A percentile compares a stretch with the other conserved stretches of the same genome.
Evolutionary conservation across 805 yeast genomes (phyloP).

Genomic region (Hanseniaspora occidentalis): DNA sequence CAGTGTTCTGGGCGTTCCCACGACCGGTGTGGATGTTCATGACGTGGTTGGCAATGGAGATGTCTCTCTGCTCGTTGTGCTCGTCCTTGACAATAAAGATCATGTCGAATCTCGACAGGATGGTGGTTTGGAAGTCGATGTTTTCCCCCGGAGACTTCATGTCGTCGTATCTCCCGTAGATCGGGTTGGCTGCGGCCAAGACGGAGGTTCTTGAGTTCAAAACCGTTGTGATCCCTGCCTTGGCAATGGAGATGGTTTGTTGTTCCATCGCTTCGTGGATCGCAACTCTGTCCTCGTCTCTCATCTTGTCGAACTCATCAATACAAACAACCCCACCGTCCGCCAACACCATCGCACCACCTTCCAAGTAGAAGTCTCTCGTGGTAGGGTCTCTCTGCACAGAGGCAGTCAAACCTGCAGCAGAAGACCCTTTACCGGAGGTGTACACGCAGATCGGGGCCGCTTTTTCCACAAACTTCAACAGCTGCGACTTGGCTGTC

Average conservation of each 20-base stretch:
- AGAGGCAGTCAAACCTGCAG: slow-evolving; percentile 97
- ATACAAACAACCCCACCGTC: slow-evolving; percentile 99
- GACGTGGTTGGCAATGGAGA: slow-evolving; percentile 86
- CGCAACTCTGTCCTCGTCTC: slow-evolving; percentile 97
- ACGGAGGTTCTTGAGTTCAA: slow-evolving; percentile 94
- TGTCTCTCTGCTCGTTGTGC: slow-evolving; percentile 76
- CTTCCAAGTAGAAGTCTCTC: slow-evolving; percentile 89
- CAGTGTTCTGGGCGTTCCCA: too few relatives aligned
- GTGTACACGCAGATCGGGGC: slow-evolving; percentile 93
- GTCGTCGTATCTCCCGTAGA: slow-evolving; percentile 93
- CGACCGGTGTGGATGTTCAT: slow-evolving; percentile 88
- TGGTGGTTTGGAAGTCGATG: slow-evolving; percentile 94
- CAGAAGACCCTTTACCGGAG: slow-evolving; percentile 98
- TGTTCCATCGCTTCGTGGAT: slow-evolving; percentile 99
- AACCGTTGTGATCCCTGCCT: slow-evolving; percentile 97
- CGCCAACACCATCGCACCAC: slow-evolving; percentile 99
- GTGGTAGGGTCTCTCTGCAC: slow-evolving; percentile 86
- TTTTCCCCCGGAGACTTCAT: slow-evolving; percentile 95
- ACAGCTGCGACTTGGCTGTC: slow-evolving; percentile 92
- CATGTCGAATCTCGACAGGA: slow-evolving; percentile 96
- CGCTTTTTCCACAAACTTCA: slow-evolving; percentile 90
- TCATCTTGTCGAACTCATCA: slow-evolving; percentile 98
- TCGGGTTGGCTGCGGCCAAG: slow-evolving; percentile 95
- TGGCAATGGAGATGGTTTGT: slow-evolving; percentile 96
- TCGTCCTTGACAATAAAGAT: slow-evolving; percentile 94